Percentiles rank a stretch among this genome's conserved stretches.
These are phyloP conservation scores for Aspergillus transmontanensis DNA, from an alignment of 2,329 filamentous ascomycete genomes.

Conservation along the genomic window DNA sequence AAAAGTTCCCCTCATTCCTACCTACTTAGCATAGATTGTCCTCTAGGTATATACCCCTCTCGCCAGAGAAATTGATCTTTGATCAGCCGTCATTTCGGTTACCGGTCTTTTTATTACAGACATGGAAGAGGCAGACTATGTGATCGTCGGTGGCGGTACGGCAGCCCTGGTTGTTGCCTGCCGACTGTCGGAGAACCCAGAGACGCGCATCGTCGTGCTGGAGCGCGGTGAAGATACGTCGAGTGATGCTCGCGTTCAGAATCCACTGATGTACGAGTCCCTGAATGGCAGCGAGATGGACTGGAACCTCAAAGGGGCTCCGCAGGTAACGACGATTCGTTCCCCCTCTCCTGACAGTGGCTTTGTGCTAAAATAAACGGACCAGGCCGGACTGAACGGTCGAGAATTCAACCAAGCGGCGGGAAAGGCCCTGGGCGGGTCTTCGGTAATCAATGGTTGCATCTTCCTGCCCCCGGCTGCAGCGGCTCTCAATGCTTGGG, in stretches of 20 bases:
- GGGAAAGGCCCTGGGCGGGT: slow-evolving; percentile 55
- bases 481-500: slow-evolving; percentile 51
- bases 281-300: slow-evolving; percentile 28
- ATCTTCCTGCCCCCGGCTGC: slow-evolving; percentile 23
- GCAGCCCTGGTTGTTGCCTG: slow-evolving; percentile 11
- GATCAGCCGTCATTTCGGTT: neutral
- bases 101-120: neutral
- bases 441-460: slow-evolving; percentile 49
- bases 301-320: slow-evolving; percentile 27
- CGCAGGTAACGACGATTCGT: slow-evolving; percentile 15
- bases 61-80: neutral
- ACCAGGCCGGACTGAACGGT: slow-evolving; percentile 36
- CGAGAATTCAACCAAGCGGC: slow-evolving; percentile 47
- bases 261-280: slow-evolving; percentile 21
- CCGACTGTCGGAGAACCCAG: slow-evolving; percentile 14
- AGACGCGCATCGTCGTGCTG: slow-evolving; percentile 7
- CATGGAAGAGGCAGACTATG: slow-evolving; percentile 2
- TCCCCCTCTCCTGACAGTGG: neutral
- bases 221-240: slow-evolving; percentile 23
- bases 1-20: neutral
- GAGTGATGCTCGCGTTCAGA: slow-evolving; percentile 25
- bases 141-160: slow-evolving; percentile 11
- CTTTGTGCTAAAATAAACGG: neutral
- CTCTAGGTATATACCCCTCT: neutral
- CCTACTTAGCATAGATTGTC: neutral